Percentiles rank a stretch among this genome's conserved stretches.
Conservation (phyloP, 352 stramenopile genomes). For the Pseudoperonospora humuli region DNA sequence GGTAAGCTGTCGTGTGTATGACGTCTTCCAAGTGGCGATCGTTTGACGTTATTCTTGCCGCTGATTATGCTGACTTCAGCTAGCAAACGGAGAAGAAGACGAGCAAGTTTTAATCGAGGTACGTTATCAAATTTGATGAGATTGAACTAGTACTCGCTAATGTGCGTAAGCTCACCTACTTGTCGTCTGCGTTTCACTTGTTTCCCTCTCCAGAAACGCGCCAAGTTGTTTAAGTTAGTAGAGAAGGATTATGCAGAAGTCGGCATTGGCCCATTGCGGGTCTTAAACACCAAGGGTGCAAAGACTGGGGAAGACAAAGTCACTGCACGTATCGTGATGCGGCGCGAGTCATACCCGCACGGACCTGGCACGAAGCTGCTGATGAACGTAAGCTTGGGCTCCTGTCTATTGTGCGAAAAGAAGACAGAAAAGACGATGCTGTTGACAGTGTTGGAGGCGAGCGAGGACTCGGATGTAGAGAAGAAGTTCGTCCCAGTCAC, state of each 20-base stretch:
- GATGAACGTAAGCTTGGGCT: slow-evolving; percentile 56
- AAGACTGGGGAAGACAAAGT: slow-evolving; percentile 33
- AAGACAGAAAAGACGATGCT: slow-evolving; percentile 78
- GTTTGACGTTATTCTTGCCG: slow-evolving; percentile 6
- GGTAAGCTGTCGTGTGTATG: slow-evolving; percentile 19
- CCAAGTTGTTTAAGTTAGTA: slow-evolving; percentile 75
- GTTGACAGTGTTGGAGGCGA: slow-evolving; percentile 50
- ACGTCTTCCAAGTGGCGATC: background rate
- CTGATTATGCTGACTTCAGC: slow-evolving; percentile 14
- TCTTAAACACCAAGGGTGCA: slow-evolving; percentile 44
- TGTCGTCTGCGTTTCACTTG: background rate
- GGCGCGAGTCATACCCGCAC: slow-evolving; percentile 62
- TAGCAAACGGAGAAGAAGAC: slow-evolving; percentile 68
- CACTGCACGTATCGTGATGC: slow-evolving; percentile 66
- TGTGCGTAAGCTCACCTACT: background rate
- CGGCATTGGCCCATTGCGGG: slow-evolving; percentile 58
- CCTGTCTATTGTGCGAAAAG: slow-evolving; percentile 52
- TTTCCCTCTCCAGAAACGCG: slow-evolving; percentile 41
- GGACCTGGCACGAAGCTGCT: slow-evolving; percentile 72
- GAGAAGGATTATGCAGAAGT: slow-evolving; percentile 71
- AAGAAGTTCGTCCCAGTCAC: slow-evolving; percentile 57
- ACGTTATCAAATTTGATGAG: background rate
- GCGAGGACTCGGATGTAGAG: slow-evolving; percentile 22
- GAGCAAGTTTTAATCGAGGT: slow-evolving; percentile 69
- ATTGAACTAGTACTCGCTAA: background rate